These are phyloP conservation scores for Lipomyces spencermartinsiae DNA, from an alignment of 805 yeast genomes.

Conservation along the genomic window DNA sequence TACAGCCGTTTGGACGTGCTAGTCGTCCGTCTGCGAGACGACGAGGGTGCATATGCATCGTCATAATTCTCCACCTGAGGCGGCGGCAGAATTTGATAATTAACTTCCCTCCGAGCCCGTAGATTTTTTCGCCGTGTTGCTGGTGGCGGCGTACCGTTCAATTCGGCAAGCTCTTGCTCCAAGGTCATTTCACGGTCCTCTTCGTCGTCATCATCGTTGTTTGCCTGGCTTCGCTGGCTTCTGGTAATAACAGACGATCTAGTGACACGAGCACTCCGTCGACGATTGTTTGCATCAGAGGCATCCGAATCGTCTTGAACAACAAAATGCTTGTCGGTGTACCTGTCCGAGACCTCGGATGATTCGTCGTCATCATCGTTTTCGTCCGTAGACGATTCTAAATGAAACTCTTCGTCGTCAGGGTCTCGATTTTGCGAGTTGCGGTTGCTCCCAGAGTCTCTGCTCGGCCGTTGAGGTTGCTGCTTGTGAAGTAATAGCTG, in stretches of 20 bases:
- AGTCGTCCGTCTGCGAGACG: conserved; percentile 37
- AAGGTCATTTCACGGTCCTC: conserved; percentile 48
- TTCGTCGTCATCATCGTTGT: conserved; percentile 42
- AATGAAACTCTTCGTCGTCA: conserved; percentile 40
- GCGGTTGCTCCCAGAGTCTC: conserved; percentile 44
- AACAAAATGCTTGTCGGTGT: conserved; percentile 28
- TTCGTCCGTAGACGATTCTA: conserved; percentile 32
- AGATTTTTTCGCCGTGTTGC: conserved; percentile 51
- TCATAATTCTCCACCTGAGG: conserved; percentile 48
- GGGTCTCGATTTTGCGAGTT: conserved; percentile 45
- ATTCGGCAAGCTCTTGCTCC: conserved; percentile 69
- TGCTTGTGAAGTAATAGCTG: conserved; percentile 29
- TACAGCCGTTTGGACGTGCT: conserved; percentile 68
- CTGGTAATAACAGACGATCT: background rate
- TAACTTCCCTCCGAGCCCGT: conserved; percentile 73
- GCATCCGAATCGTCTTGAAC: conserved; percentile 33
- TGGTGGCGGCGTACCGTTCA: conserved; percentile 59
- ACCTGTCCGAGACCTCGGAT: conserved; percentile 11
- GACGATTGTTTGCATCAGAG: conserved; percentile 12
- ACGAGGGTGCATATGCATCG: conserved; percentile 12
- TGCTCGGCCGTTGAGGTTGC: background rate
- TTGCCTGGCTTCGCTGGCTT: conserved; percentile 23
- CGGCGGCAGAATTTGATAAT: conserved; percentile 87
- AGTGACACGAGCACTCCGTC: conserved; percentile 20
- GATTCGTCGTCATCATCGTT: conserved; percentile 40